phyloP scores from a whole-genome alignment of 306 rosid genomes.

The Castanopsis chinensis region DNA sequence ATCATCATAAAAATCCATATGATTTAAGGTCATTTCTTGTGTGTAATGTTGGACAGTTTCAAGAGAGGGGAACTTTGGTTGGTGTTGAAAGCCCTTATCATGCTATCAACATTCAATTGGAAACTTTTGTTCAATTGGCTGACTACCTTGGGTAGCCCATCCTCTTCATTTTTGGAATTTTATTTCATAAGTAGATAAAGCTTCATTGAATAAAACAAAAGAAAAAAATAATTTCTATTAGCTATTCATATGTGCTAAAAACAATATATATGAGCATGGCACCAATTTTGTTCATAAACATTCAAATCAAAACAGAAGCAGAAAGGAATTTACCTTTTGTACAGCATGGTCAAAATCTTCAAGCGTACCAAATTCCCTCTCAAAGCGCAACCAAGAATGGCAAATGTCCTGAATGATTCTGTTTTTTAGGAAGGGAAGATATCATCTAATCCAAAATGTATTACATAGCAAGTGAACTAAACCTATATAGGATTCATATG shows the following conservation, averaged over 20 bases:
- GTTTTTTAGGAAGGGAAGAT: slow-evolving; percentile 65
- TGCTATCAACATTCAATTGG: too few species aligned
- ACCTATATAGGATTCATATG: slow-evolving; percentile 2
- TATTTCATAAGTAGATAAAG: too few species aligned
- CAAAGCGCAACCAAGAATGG: slow-evolving; percentile 83
- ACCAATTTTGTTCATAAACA: background rate
- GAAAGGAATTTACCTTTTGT: slow-evolving; percentile 56
- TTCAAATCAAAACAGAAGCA: slow-evolving; percentile 4
- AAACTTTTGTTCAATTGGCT: too few species aligned
- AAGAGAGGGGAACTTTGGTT: too few species aligned
- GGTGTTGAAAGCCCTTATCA: too few species aligned
- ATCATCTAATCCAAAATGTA: slow-evolving; percentile 69
- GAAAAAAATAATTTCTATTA: background rate
- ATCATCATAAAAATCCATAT: too few species aligned
- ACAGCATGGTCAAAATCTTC: slow-evolving; percentile 78
- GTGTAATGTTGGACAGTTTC: too few species aligned
- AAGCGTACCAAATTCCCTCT: slow-evolving; percentile 80
- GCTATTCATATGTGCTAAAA: background rate
- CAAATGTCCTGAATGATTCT: slow-evolving; percentile 96
- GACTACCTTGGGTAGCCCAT: too few species aligned
- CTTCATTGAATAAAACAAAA: too few species aligned
- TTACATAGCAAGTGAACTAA: slow-evolving; percentile 22
- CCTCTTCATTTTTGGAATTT: too few species aligned
- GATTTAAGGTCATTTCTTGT: too few species aligned
- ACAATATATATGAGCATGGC: background rate